A percentile compares a stretch with the other conserved stretches of the same genome.
These are phyloP conservation scores for Calocybe gambosa DNA, from an alignment of 1,284 basidiomycete genomes.

Conservation along the genomic window DNA sequence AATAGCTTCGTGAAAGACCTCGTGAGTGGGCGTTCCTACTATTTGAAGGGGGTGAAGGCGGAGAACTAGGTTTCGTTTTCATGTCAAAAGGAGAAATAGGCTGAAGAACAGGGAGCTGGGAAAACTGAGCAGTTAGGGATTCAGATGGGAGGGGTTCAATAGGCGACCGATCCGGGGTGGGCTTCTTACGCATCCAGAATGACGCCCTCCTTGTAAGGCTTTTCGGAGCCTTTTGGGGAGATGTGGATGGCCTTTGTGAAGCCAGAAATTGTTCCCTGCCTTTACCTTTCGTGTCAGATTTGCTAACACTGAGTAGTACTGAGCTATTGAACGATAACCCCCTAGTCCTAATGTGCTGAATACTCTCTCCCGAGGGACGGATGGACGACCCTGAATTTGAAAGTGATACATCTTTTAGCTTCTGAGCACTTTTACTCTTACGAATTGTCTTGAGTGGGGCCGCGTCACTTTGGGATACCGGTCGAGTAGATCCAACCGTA, in stretches of 20 bases:
- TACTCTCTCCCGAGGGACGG: slow-evolving; percentile 12
- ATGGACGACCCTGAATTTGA: slow-evolving; percentile 14
- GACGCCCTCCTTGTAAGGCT: slow-evolving; percentile 47
- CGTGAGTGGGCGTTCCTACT: slow-evolving; percentile 25
- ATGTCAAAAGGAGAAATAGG: slow-evolving; percentile 49
- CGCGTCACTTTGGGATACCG: slow-evolving; percentile 15
- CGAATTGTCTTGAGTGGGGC: slow-evolving; percentile 22
- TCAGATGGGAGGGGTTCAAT: slow-evolving; percentile 6
- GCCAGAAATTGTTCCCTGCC: slow-evolving; percentile 31
- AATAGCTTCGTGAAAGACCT: slow-evolving; percentile 45
- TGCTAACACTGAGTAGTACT: slow-evolving; percentile 33
- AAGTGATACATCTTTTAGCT: slow-evolving; percentile 21
- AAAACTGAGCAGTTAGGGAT: slow-evolving; percentile 18
- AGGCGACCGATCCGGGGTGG: slow-evolving; percentile 10
- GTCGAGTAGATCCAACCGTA: slow-evolving; percentile 30
- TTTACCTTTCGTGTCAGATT: slow-evolving; percentile 37
- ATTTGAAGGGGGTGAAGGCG: slow-evolving; percentile 18
- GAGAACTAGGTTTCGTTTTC: slow-evolving; percentile 27
- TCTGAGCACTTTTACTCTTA: slow-evolving; percentile 46
- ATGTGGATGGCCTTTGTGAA: slow-evolving; percentile 9
- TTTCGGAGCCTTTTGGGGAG: slow-evolving; percentile 24
- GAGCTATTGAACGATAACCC: slow-evolving; percentile 34
- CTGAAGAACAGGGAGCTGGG: slow-evolving; percentile 41
- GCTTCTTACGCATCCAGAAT: slow-evolving; percentile 37
- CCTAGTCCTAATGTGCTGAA: slow-evolving; percentile 21